Evolutionary conservation across 1,139 yeast genomes (phyloP).

Genomic region (Lodderomyces orthopsilosis): DNA sequence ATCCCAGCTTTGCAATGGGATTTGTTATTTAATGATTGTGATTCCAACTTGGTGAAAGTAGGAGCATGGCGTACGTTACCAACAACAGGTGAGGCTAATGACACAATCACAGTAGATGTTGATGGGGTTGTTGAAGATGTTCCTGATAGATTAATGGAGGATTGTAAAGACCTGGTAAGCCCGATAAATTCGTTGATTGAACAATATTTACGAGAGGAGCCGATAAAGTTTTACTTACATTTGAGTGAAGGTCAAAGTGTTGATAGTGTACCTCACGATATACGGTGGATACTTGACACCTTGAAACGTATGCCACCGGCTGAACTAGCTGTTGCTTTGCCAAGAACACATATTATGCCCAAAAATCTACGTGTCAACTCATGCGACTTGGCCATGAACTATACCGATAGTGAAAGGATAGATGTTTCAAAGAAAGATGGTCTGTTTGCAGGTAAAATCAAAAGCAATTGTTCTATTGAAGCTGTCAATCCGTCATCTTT

Average conservation of each 20-base stretch:
- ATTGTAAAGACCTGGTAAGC: constrained; percentile 20
- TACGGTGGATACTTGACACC: constrained; percentile 26
- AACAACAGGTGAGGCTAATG: constrained; percentile 19
- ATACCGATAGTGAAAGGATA: background rate
- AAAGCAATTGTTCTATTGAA: background rate
- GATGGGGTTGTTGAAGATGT: constrained; percentile 17
- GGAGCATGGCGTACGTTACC: constrained; percentile 25
- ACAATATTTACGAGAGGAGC: constrained; percentile 19
- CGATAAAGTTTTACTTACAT: constrained; percentile 19
- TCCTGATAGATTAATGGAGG: constrained; percentile 18
- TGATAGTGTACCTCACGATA: constrained; percentile 7
- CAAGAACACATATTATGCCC: constrained; percentile 4
- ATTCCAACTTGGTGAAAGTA: constrained; percentile 17
- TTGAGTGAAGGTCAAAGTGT: constrained; percentile 18
- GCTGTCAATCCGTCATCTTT: constrained; percentile 1
- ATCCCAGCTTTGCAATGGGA: constrained; percentile 27
- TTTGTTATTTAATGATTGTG: constrained; percentile 26
- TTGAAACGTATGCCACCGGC: constrained; percentile 11
- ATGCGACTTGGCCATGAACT: background rate
- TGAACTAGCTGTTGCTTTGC: constrained; percentile 11
- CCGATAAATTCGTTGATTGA: constrained; percentile 25
- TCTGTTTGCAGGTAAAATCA: background rate
- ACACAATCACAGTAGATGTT: constrained; percentile 15
- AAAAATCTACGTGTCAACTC: constrained; percentile 8
- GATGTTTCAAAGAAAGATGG: background rate